A percentile compares a stretch with the other conserved stretches of the same genome.
These are phyloP conservation scores for Russula earlei DNA, from an alignment of 768 basidiomycete species.

Conservation along the genomic window DNA sequence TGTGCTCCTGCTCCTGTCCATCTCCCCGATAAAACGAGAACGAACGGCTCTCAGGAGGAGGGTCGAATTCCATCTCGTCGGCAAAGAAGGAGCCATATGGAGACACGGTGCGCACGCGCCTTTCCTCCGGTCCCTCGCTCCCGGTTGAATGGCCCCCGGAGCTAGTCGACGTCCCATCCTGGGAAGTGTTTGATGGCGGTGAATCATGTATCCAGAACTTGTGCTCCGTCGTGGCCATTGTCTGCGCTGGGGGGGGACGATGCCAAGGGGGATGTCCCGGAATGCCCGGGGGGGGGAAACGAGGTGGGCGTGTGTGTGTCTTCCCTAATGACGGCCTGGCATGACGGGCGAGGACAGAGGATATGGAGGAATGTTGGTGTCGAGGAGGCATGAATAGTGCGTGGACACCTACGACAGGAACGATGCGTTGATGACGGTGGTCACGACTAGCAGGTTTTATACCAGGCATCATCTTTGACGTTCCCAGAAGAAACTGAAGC, in stretches of 20 bases:
- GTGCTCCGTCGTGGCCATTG: not conserved
- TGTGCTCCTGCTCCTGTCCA: too few species aligned
- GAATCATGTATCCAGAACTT: conserved; percentile 4
- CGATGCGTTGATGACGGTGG: not conserved
- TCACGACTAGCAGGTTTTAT: not conserved
- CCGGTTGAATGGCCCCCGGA: not conserved
- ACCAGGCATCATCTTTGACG: not conserved
- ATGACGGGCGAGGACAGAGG: not conserved
- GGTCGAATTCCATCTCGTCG: conserved; percentile 12
- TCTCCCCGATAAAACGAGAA: not conserved
- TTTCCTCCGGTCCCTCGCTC: not conserved
- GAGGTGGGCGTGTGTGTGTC: not conserved
- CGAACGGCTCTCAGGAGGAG: too few species aligned
- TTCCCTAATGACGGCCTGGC: not conserved
- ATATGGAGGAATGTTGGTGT: not conserved
- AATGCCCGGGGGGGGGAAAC: not conserved
- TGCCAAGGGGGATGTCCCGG: not conserved
- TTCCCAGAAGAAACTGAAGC: not conserved
- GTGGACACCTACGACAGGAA: not conserved
- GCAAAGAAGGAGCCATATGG: conserved; percentile 14
- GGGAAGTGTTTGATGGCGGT: not conserved
- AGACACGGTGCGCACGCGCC: not conserved
- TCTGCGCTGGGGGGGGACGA: not conserved
- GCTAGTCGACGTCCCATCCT: conserved; percentile 3
- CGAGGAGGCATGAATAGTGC: not conserved